Evolutionary conservation across 2,329 filamentous ascomycete species (phyloP), one percentile per base, ranked within the genome.

Genomic region (Colletotrichum siamense): DNA sequence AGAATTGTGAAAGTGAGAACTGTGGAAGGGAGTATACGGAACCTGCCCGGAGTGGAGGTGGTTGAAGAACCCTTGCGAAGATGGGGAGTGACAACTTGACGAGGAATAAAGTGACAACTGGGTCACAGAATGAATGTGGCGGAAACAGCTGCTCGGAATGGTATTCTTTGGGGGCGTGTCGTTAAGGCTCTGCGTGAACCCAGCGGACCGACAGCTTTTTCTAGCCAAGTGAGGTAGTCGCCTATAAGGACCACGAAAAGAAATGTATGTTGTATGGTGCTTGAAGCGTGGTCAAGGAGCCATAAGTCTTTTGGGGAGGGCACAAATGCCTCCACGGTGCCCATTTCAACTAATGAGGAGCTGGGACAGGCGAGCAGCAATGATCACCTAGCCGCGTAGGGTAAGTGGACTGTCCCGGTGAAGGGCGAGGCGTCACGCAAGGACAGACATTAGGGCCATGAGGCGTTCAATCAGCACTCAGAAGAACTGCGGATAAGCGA

Each of bases 241-340:
- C 44, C n/a, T 22, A 24, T 13, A 22, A 52, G n/a, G 36, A 65
- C 15, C 62, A 65, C 34, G 63, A 55, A 55, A 39, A 39, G 36
- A 18, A 61, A 71, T 55, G 36, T n/a, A 18, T 57, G 81, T 81
- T 52, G 44, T 13, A 52, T 52, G 10, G n/a, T 52, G 44, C 44
- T 24, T 52, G 44, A 52, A 81, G 81, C 82, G 80, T 77, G 79
- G 80, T 79, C 75, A 77, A 80, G 78, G 80, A 80, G 79, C 72
- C 44, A 52, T 12, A 52, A 22, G 18, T 22, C n/a, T 52, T 8
- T 52, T 13, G 44, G n/a, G n/a, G 12, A 52, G 44, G n/a, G 44
- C n/a, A 52, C 44, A 24, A 52, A 52, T 22, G n/a, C 10, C 44
- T 52, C 6, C n/a, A 52, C 44, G 63, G 12, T 39, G 39, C 39